Conservation (phyloP, 768 basidiomycete species). For the Sarcodon sp. region DNA sequence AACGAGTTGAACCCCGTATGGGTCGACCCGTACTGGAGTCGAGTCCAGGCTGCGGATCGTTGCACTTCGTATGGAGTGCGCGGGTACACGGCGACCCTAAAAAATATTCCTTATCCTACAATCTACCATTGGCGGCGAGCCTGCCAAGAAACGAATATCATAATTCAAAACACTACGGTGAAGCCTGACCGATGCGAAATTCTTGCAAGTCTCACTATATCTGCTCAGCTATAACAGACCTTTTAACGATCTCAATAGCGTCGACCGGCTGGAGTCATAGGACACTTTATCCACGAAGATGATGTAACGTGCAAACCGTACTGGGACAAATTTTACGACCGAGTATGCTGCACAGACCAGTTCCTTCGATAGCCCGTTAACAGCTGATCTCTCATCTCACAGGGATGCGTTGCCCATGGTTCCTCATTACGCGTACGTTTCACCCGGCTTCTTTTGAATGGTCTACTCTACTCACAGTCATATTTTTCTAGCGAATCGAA, state of each 20-base stretch:
- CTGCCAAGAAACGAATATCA: conserved; percentile 8
- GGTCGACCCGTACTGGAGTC: conserved; percentile 5
- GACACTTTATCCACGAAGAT: conserved; percentile 5
- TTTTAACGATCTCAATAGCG: background rate
- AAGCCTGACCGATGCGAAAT: conserved; percentile 4
- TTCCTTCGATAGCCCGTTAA: background rate
- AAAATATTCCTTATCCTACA: conserved; percentile 1
- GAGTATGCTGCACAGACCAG: conserved; percentile 1
- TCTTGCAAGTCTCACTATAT: background rate
- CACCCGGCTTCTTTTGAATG: background rate
- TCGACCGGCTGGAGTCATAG: background rate
- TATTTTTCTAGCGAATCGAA: conserved; percentile 6
- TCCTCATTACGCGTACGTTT: background rate
- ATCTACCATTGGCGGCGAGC: conserved; percentile 6
- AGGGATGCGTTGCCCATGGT: conserved; percentile 4
- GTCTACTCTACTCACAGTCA: background rate
- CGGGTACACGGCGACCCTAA: conserved; percentile 8
- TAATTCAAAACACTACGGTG: conserved; percentile 4
- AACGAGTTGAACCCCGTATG: too few species aligned
- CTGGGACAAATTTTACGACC: conserved; percentile 5
- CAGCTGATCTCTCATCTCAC: background rate
- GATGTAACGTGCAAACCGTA: conserved; percentile 5
- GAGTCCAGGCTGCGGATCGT: conserved; percentile 1
- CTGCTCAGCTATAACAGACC: too few species aligned
- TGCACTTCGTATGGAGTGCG: conserved; percentile 9